Conservation (phyloP, 352 stramenopile species). For the Pythium guiyangense region DNA sequence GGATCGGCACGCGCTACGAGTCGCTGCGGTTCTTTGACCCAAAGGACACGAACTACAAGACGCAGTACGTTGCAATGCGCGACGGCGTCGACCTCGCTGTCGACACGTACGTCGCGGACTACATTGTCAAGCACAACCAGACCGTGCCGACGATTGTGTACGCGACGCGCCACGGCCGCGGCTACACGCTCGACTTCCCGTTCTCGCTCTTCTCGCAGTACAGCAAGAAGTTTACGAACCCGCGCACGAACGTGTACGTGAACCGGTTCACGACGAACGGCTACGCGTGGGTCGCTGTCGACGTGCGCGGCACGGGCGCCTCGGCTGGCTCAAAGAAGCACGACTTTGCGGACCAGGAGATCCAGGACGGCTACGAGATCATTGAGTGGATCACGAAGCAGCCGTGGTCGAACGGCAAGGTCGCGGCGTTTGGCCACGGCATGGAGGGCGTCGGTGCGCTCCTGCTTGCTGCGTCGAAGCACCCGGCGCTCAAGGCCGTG, state of each 20-base stretch:
- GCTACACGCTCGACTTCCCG: conserved; percentile 76
- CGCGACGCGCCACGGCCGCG: conserved; percentile 72
- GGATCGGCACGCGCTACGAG: conserved; percentile 60
- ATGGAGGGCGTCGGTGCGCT: conserved; percentile 67
- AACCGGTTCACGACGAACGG: conserved; percentile 66
- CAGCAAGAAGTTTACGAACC: conserved; percentile 74
- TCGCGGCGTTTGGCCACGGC: conserved; percentile 66
- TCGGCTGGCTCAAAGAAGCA: conserved; percentile 64
- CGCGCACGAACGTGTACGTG: conserved; percentile 69
- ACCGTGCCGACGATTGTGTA: conserved; percentile 66
- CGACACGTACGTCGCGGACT: conserved; percentile 67
- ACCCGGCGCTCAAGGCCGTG: conserved; percentile 67
- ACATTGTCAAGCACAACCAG: conserved; percentile 51
- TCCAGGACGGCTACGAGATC: conserved; percentile 69
- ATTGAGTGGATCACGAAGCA: conserved; percentile 82
- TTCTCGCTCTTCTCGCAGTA: conserved; percentile 70
- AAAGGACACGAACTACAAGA: conserved; percentile 57
- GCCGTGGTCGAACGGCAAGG: conserved; percentile 75
- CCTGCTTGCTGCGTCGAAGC: conserved; percentile 48
- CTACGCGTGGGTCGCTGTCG: conserved; percentile 74
- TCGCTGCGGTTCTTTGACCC: conserved; percentile 77
- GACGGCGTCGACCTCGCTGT: conserved; percentile 71
- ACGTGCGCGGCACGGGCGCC: conserved; percentile 72
- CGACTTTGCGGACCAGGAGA: conserved; percentile 67
- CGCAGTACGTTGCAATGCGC: conserved; percentile 69